Evolutionary conservation across 2,329 filamentous ascomycete species (phyloP).

Genomic region (Aspergillus puulaauensis): DNA sequence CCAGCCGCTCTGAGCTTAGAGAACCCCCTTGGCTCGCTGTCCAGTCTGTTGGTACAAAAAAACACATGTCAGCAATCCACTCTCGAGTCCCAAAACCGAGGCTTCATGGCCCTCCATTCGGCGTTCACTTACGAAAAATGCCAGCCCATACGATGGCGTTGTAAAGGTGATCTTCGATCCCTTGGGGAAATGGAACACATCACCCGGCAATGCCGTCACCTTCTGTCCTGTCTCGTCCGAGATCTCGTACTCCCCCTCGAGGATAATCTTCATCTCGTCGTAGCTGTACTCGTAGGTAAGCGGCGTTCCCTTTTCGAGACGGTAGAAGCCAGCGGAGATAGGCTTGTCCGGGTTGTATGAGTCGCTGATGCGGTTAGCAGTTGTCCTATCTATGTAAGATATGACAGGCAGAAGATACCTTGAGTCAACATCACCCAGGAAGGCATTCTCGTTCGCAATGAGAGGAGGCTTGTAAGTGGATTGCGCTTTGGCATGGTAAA

Average conservation of each 20-base stretch:
- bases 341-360: slow-evolving; percentile 58
- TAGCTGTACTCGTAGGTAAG: slow-evolving; percentile 69
- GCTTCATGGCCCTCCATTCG: not conserved
- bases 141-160: slow-evolving; percentile 60
- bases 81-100: not conserved
- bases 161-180: slow-evolving; percentile 66
- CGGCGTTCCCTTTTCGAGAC: slow-evolving; percentile 65
- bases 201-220: slow-evolving; percentile 60
- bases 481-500: slow-evolving; percentile 59
- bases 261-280: slow-evolving; percentile 72
- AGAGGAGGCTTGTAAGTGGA: slow-evolving; percentile 62
- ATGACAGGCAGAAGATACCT: slow-evolving; percentile 37
- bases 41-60: slow-evolving; percentile 23
- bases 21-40: slow-evolving; percentile 29
- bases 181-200: slow-evolving; percentile 69
- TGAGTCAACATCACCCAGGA: slow-evolving; percentile 61
- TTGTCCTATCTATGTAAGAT: not conserved
- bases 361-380: slow-evolving; percentile 40
- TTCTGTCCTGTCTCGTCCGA: slow-evolving; percentile 61
- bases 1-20: slow-evolving; percentile 5
- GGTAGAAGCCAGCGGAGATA: slow-evolving; percentile 65
- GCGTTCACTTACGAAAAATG: slow-evolving; percentile 51
- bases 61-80: slow-evolving; percentile 10
- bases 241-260: slow-evolving; percentile 67
- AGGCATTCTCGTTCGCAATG: slow-evolving; percentile 68